phyloP scores from a whole-genome alignment of 345 rosid genomes.

The Populus euphratica region DNA sequence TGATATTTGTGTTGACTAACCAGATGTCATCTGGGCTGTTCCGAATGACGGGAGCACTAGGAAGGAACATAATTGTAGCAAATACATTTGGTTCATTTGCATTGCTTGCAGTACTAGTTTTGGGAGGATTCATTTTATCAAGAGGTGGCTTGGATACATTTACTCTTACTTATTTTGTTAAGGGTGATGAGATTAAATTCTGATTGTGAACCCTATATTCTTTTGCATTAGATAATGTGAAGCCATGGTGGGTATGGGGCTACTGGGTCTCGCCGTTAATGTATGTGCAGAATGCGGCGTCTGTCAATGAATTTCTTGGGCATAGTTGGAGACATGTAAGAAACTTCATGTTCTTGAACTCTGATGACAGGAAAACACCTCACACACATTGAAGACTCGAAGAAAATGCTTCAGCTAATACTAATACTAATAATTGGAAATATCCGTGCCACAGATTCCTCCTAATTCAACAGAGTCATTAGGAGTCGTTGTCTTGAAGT shows the following conservation, averaged over 20 bases:
- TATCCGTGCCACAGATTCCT: constrained; percentile 39
- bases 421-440: neutral
- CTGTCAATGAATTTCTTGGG: constrained; percentile 66
- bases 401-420: neutral
- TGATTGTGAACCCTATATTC: constrained; percentile 8
- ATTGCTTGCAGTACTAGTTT: constrained; percentile 36
- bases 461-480: constrained; percentile 53
- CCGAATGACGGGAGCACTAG: constrained; percentile 50
- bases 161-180: neutral
- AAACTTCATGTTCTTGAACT: constrained; percentile 15
- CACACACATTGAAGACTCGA: neutral
- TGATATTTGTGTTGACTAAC: constrained; percentile 38
- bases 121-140: constrained; percentile 65
- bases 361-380: neutral
- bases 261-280: constrained; percentile 66
- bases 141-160: constrained; percentile 30
- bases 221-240: constrained; percentile 39
- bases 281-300: constrained; percentile 56
- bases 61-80: constrained; percentile 59
- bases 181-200: constrained; percentile 5
- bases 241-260: constrained; percentile 71
- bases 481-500: constrained; percentile 61
- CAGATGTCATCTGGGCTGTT: constrained; percentile 63
- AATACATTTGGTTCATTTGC: constrained; percentile 56
- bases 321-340: constrained; percentile 58